Percentiles rank a stretch among this genome's conserved stretches.
These are phyloP conservation scores for Aspergillus heteromorphus DNA, from an alignment of 495 filamentous ascomycete genomes.

Conservation along the genomic window DNA sequence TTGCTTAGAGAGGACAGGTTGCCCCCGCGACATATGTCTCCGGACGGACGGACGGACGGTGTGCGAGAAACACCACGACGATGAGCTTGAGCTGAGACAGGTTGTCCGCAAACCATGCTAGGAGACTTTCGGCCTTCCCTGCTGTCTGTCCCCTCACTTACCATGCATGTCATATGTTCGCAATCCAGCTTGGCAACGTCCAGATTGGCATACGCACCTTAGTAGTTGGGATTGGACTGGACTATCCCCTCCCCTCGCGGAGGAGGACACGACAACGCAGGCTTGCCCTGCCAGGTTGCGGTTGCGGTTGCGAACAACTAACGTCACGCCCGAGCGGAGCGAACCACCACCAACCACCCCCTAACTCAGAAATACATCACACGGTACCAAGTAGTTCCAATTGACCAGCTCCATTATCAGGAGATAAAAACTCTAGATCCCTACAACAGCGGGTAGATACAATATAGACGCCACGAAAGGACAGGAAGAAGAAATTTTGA, in stretches of 20 bases:
- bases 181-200: not conserved
- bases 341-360: not conserved
- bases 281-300: no score
- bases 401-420: conserved; percentile 5
- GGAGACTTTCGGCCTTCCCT: not conserved
- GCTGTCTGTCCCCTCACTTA: not conserved
- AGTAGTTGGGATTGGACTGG: no score
- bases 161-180: not conserved
- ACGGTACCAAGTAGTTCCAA: conserved; percentile 1
- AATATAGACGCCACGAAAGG: conserved; percentile 24
- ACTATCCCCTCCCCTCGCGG: not conserved
- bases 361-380: not conserved
- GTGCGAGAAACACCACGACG: not conserved
- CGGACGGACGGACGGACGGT: not conserved
- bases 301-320: not conserved
- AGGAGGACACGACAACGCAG: not conserved
- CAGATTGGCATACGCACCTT: not conserved
- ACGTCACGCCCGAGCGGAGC: not conserved
- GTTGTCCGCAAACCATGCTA: not conserved
- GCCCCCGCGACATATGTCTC: not conserved
- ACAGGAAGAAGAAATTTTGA: conserved; percentile 36
- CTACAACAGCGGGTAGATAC: conserved; percentile 16
- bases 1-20: no score
- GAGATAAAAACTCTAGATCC: conserved; percentile 6
- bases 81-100: not conserved